phyloP scores from a whole-genome alignment of 2,329 filamentous ascomycete genomes.

The Cylindrodendrum hubeiense region DNA sequence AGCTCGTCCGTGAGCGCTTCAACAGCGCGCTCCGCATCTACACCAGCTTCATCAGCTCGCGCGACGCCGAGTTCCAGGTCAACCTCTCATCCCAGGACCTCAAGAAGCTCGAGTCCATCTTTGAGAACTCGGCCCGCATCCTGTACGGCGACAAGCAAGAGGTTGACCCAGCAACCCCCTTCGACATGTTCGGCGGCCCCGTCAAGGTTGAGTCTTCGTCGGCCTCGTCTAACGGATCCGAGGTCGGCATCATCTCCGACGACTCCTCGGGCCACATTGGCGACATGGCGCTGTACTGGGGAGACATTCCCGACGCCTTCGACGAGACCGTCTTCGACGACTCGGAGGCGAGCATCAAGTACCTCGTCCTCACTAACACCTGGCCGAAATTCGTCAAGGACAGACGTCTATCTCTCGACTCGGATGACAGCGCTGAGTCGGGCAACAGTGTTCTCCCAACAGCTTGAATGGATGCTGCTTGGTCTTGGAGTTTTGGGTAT shows the following conservation, averaged over 20 bases:
- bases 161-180: constrained; percentile 59
- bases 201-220: constrained; percentile 37
- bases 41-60: constrained; percentile 42
- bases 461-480: background rate
- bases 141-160: constrained; percentile 55
- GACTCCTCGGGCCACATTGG: constrained; percentile 33
- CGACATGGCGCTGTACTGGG: constrained; percentile 51
- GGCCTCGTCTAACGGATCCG: constrained; percentile 34
- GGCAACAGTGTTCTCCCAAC: constrained; percentile 22
- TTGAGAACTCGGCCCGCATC: constrained; percentile 65
- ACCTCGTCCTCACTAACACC: constrained; percentile 77
- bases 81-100: constrained; percentile 72
- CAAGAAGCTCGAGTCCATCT: constrained; percentile 66
- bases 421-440: constrained; percentile 38
- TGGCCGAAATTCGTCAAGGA: constrained; percentile 72
- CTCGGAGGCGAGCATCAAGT: constrained; percentile 72
- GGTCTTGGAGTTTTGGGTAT: background rate
- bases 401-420: constrained; percentile 49
- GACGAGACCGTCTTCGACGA: constrained; percentile 68
- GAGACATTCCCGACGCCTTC: constrained; percentile 65
- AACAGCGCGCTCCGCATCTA: constrained; percentile 65
- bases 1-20: constrained; percentile 63
- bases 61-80: constrained; percentile 72
- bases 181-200: constrained; percentile 49
- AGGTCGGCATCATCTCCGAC: constrained; percentile 27